phyloP scores from a whole-genome alignment of 2,329 filamentous ascomycete genomes.

The Fusarium succisae region DNA sequence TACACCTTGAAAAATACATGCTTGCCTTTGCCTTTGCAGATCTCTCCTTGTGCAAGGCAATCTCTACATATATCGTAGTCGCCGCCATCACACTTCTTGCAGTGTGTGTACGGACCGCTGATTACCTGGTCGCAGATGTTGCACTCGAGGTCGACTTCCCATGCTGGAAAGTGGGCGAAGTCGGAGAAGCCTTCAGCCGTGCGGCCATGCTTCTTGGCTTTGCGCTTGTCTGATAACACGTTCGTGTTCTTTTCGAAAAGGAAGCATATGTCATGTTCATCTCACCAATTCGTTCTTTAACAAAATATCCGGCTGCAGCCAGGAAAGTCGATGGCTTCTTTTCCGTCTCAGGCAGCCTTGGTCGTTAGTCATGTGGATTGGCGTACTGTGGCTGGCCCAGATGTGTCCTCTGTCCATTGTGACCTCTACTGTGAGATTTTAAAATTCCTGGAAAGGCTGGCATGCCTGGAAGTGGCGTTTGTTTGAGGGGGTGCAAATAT shows the following conservation, averaged over 20 bases:
- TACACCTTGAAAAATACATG: slow-evolving; percentile 36
- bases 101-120: slow-evolving; percentile 28
- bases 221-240: slow-evolving; percentile 1
- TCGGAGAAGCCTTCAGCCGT: slow-evolving; percentile 9
- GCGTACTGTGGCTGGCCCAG: not conserved
- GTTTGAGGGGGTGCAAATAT: no score
- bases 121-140: slow-evolving; percentile 24
- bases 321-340: slow-evolving; percentile 6
- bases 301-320: slow-evolving; percentile 23
- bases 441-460: slow-evolving; percentile 4
- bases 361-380: not conserved
- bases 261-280: accelerated
- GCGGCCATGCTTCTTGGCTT: slow-evolving; percentile 30
- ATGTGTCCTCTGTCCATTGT: not conserved
- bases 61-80: slow-evolving; percentile 28
- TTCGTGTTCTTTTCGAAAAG: accelerated
- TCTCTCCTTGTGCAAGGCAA: slow-evolving; percentile 16
- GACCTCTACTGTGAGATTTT: not conserved
- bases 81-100: slow-evolving; percentile 24
- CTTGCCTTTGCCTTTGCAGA: slow-evolving; percentile 17
- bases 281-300: slow-evolving; percentile 29
- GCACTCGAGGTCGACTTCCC: not conserved
- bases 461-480: slow-evolving; percentile 13
- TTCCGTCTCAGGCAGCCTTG: not conserved
- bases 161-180: slow-evolving; percentile 19